These are phyloP conservation scores for Glebionis coronaria DNA, from an alignment of 129 eudicot genomes.

Conservation along the genomic window DNA sequence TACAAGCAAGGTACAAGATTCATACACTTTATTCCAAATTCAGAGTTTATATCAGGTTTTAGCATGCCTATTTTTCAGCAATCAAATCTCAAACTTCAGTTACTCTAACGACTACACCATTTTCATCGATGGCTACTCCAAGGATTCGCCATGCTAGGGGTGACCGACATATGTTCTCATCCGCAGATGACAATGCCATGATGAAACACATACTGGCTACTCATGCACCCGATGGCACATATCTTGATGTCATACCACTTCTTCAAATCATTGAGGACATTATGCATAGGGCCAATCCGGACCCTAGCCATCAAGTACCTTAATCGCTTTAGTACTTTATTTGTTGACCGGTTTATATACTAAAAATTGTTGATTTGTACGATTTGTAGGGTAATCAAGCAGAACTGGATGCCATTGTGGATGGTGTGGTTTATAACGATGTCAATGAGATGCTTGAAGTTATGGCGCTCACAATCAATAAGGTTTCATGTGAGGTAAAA, in stretches of 20 bases:
- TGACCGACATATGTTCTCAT: conserved; percentile 46
- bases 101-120: not conserved
- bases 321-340: not conserved
- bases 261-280: conserved; percentile 71
- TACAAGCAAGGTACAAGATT: conserved; percentile 66
- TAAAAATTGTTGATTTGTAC: not conserved
- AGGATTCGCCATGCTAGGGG: conserved; percentile 36
- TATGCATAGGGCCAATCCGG: conserved; percentile 45
- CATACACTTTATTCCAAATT: conserved; percentile 40
- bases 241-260: conserved; percentile 55
- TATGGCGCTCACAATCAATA: conserved; percentile 56
- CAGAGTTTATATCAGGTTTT: conserved; percentile 6
- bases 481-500: conserved; percentile 67
- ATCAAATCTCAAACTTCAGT: not conserved
- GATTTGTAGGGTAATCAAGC: conserved; percentile 45
- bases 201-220: conserved; percentile 59
- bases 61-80: not conserved
- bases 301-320: conserved; percentile 22
- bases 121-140: conserved; percentile 30
- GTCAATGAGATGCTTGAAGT: conserved; percentile 59
- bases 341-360: not conserved
- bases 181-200: conserved; percentile 73
- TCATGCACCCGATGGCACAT: conserved; percentile 68
- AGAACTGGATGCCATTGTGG: conserved; percentile 46
- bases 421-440: conserved; percentile 40